phyloP scores from a whole-genome alignment of 768 basidiomycete genomes.

The Rhizopogon vinicolor region DNA sequence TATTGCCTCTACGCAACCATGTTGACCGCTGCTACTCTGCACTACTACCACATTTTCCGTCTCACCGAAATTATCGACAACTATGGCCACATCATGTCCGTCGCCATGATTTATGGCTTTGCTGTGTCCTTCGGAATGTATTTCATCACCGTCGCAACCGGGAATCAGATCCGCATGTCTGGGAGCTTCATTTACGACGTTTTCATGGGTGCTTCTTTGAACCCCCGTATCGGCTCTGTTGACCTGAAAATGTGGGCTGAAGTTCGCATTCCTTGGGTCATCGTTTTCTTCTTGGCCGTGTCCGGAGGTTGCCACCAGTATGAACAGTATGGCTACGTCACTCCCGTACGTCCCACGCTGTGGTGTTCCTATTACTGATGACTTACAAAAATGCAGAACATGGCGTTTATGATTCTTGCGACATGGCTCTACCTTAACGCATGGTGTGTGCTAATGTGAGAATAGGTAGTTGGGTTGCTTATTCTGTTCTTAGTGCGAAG shows the following conservation, averaged over 20 bases:
- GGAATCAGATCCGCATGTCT: conserved; percentile 88
- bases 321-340: conserved; percentile 86
- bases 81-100: conserved; percentile 94
- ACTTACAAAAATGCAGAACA: conserved; percentile 54
- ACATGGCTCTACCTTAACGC: conserved; percentile 97
- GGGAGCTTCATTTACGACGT: conserved; percentile 92
- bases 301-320: conserved; percentile 96
- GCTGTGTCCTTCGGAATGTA: conserved; percentile 78
- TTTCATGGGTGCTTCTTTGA: conserved; percentile 94
- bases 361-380: background rate
- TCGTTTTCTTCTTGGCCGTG: conserved; percentile 89
- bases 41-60: conserved; percentile 79
- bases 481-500: conserved; percentile 54
- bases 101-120: conserved; percentile 91
- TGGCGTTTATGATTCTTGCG: conserved; percentile 94
- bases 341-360: conserved; percentile 54
- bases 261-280: conserved; percentile 94
- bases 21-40: conserved; percentile 67
- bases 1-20: conserved; percentile 81
- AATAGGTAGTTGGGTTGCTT: background rate
- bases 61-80: conserved; percentile 95
- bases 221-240: conserved; percentile 86
- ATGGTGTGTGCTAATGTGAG: conserved; percentile 45
- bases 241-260: conserved; percentile 99
- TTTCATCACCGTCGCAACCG: conserved; percentile 68